Evolutionary conservation across 331 rosid species (phyloP), one percentile per base, ranked within the genome.

Genomic region (Cydonia oblonga): DNA sequence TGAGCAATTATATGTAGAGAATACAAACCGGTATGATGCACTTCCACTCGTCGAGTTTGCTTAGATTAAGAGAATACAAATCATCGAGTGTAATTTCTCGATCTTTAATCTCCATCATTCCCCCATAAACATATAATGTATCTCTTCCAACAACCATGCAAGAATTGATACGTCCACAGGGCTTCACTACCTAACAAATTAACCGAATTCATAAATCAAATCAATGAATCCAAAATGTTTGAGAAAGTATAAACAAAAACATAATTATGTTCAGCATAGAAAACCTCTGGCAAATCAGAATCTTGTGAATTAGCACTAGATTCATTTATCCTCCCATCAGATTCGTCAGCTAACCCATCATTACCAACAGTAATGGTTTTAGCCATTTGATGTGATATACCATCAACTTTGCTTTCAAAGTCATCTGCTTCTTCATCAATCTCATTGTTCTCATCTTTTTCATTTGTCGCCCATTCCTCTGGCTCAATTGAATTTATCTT

Each of bases 1-100:
- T 40, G 46, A 40, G 29, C 33, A 32, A 74, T 53, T 61, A 74
- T 74, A 28, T 15, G 66, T 9, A 60, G 65, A 53, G 46, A 40
- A 68, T 73, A 81, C 96, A 77, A 71, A 95, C 98, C 86, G 87
- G 92, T 78, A 91, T 91, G 69, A 91, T 87, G 92, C 99, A 95
- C 86, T 89, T 95, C 99, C 99, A 95, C 76, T 95, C 99, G 13
- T 95, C 99, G 51, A 95, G 99, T 84, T 95, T 95, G 87, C 96
- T 88, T 68, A 95, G 97, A 84, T 89, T 95, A 68, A 95, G 88
- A 78, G 87, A 86, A 79, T 95, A 88, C 84, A 91, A 76, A 85
- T 91, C 99, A 78, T 95, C 97, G 22, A 95, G 99, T 32, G 97
- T 86, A 78, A 95, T 85, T 79, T 95, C 99, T 79, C 5, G 85